Conservation (phyloP, 164 flowering plant species). For the Echeveria elegans region DNA sequence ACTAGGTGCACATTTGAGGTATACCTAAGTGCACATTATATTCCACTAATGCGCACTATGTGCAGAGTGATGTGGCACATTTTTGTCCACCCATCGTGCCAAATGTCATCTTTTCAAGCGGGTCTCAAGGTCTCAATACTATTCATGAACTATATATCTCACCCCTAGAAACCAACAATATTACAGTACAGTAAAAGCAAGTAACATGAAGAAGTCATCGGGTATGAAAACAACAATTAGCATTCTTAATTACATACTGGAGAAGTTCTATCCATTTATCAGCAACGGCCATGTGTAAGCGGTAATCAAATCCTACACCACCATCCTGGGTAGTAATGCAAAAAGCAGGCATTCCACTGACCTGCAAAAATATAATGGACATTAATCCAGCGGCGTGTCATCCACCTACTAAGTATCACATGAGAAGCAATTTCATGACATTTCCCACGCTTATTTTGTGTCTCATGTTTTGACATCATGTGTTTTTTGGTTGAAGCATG, state of each 20-base stretch:
- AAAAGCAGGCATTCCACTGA: conserved; percentile 99
- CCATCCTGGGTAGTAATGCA: conserved; percentile 86
- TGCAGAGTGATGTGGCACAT: too few relatives aligned
- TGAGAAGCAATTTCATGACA: not conserved
- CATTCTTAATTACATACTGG: conserved; percentile 61
- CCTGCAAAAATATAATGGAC: conserved; percentile 32
- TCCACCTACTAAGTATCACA: not conserved
- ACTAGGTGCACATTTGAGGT: too few relatives aligned
- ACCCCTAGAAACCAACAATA: not conserved
- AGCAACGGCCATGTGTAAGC: conserved; percentile 96
- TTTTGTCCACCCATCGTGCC: too few relatives aligned
- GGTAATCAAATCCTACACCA: conserved; percentile 97
- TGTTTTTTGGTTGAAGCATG: not conserved
- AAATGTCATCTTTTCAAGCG: too few relatives aligned
- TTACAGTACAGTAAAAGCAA: not conserved
- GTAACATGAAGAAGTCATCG: not conserved
- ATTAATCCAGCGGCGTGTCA: not conserved
- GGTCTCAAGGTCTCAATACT: too few relatives aligned
- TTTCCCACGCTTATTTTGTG: not conserved
- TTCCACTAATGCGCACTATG: too few relatives aligned
- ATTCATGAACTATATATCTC: too few relatives aligned
- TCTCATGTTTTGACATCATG: not conserved
- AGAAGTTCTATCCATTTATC: conserved; percentile 98
- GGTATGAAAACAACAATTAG: not conserved
- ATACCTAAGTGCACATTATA: too few relatives aligned